Evolutionary conservation across 768 basidiomycete genomes (phyloP), one percentile per base, ranked within the genome.

Genomic region (Rhodocollybia butyracea): DNA sequence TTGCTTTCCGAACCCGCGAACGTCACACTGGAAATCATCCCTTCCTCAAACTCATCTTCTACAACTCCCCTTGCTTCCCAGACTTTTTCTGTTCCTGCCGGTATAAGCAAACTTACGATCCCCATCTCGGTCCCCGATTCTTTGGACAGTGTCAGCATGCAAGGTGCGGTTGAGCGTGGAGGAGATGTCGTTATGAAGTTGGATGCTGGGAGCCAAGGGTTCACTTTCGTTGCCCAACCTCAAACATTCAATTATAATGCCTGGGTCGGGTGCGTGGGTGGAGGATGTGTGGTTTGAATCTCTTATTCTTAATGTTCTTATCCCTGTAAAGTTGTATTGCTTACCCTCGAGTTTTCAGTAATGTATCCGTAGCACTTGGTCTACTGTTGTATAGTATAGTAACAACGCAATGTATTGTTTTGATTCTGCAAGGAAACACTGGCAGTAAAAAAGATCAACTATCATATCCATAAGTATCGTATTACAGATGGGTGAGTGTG

Each of bases 101-200:
- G 90, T 19, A 68, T 82, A 7, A 77, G 80, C 32, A 86, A 86
- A 59, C 75, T 89, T 45, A 79, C 84, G 19, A 67, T 89, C 6
- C 73, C 80, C 10, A 81, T 88, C 15, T 54, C 43, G 17, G 42
- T 54, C 10, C 53, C 53, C 5, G 43, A 46, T 22, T 31, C 42
- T 34, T n/a, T 19, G 19, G 31, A 17, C 21, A 22, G 41, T 27
- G 53, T 54, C 11, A 54, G 53, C 32, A 46, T 54, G 30, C 41
- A 43, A 39, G 43, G 29, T 10, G 40, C 27, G 19, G 53, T 54
- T 5, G 30, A 34, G 24, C 39, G 53, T 26, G 43, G 43, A 36
- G 43, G 34, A 7, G 53, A 36, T 15, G 34, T 19, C n/a, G 43
- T 54, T 10, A 31, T 54, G n/a, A 34, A 54, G 11, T 31, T 54